A percentile compares a stretch with the other conserved stretches of the same genome.
Conservation (phyloP, 306 rosid species). For the Mimosa pudica region DNA sequence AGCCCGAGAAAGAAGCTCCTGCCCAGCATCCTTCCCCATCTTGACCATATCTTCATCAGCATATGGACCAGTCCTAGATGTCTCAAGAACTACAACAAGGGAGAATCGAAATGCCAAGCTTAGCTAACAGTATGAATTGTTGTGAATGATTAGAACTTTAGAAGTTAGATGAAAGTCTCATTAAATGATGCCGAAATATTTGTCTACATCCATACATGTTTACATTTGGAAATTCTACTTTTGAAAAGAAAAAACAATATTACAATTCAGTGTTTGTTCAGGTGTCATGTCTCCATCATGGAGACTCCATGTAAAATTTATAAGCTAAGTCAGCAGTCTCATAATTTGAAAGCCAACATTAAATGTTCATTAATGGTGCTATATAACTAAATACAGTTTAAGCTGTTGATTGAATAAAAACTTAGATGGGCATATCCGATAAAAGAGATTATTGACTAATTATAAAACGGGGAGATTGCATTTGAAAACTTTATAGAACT, state of each 20-base stretch:
- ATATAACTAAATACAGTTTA: neutral
- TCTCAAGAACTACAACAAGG: conserved; percentile 67
- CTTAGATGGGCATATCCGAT: neutral
- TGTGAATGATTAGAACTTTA: conserved; percentile 6
- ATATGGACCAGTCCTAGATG: conserved; percentile 72
- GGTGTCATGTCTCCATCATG: neutral
- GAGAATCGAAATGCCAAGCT: neutral
- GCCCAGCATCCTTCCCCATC: conserved; percentile 87
- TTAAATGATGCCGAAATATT: neutral
- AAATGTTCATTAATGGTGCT: neutral
- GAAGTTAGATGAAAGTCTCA: neutral
- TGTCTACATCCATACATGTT: neutral
- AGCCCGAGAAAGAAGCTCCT: conserved; percentile 82
- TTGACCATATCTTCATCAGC: conserved; percentile 66
- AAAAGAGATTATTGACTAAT: neutral
- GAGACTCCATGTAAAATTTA: neutral
- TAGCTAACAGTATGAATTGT: neutral
- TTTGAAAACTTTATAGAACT: neutral
- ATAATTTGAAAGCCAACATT: neutral
- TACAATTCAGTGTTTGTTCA: neutral
- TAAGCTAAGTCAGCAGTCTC: neutral
- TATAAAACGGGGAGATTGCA: neutral
- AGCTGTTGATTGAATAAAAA: neutral
- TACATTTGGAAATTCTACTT: neutral
- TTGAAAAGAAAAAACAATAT: neutral